phyloP scores from a whole-genome alignment of 164 flowering plant species.

The Magnolia officinalis region DNA sequence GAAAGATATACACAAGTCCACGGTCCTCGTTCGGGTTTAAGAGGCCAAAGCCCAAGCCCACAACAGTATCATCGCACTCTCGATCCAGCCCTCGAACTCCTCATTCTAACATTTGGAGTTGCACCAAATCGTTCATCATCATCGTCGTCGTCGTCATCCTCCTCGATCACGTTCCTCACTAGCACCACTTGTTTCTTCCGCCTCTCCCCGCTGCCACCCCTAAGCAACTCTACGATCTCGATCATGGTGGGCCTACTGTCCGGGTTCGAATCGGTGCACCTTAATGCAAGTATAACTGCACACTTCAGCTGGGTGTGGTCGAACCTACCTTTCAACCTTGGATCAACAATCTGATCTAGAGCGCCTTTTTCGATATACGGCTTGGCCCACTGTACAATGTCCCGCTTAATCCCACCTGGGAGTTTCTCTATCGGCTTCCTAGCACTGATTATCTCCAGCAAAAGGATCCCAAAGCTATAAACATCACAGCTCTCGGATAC shows the following conservation, averaged over 20 bases:
- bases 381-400: constrained; percentile 64
- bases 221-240: constrained; percentile 52
- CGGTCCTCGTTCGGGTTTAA: too few relatives aligned
- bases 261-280: constrained; percentile 44
- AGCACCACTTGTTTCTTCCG: constrained; percentile 27
- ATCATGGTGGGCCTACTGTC: constrained; percentile 61
- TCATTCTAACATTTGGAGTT: background rate
- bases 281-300: constrained; percentile 34
- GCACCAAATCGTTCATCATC: constrained; percentile 16
- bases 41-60: too few relatives aligned
- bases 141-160: constrained; percentile 6
- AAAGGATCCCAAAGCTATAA: constrained; percentile 69
- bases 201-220: constrained; percentile 16
- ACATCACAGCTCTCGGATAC: constrained; percentile 82
- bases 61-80: constrained; percentile 11
- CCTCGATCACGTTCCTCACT: constrained; percentile 10
- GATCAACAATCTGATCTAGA: constrained; percentile 48
- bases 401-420: constrained; percentile 51
- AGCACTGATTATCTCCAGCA: constrained; percentile 57
- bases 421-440: constrained; percentile 63
- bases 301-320: constrained; percentile 33
- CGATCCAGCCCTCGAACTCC: constrained; percentile 10
- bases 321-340: constrained; percentile 49
- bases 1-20: too few relatives aligned
- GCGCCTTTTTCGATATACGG: constrained; percentile 48